Evolutionary conservation across 176 grass and related monocot genomes (phyloP), one percentile per base, ranked within the genome.

Genomic region (Phoenix dactylifera): DNA sequence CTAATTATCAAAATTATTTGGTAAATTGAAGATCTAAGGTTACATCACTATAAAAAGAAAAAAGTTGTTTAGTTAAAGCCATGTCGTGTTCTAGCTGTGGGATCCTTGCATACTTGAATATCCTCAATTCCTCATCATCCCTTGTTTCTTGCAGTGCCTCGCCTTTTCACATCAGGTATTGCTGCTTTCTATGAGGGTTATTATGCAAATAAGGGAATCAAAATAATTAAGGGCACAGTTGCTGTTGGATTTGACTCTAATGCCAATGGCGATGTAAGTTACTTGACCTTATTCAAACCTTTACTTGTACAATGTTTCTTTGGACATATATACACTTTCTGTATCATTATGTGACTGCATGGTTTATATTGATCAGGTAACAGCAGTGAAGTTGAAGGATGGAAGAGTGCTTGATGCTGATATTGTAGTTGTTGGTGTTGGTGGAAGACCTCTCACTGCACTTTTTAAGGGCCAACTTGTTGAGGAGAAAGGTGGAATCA

Each of bases 401-500:
- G 92, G 92, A 57, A 88, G 66, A 32, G 81, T 83, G 51, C 72
- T 91, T 16, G 87, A 80, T 56, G 80, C 87, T 24, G 87, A 97
- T 70, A 77, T 97, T 74, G 92, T 91, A 62, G 68, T 97, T 73
- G 92, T 97, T 5, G 92, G 92, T 77, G 92, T 96, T 72, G 92
- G 92, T 48, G 87, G 51, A 20, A 82, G 83, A 67, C 87, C 92
- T 3, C 79, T 96, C 57, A 88, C 69, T 57, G 75, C 55, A 60
- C 78, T 96, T 26, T 87, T 96, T 60, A 96, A 96, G 74, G 92
- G 87, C 48, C 92, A 96, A 76, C 51, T 96, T 66, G 68, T 30
- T 0, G 92, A 96, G 72, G 92, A 96, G 52, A 96, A 90, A 77
- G 87, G 92, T 65, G 92, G 92, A 96, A 96, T 96, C 72, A 90